Evolutionary conservation across 495 filamentous ascomycete species (phyloP), one percentile per base, ranked within the genome.

Genomic region (Amphirosellinia nigrospora): DNA sequence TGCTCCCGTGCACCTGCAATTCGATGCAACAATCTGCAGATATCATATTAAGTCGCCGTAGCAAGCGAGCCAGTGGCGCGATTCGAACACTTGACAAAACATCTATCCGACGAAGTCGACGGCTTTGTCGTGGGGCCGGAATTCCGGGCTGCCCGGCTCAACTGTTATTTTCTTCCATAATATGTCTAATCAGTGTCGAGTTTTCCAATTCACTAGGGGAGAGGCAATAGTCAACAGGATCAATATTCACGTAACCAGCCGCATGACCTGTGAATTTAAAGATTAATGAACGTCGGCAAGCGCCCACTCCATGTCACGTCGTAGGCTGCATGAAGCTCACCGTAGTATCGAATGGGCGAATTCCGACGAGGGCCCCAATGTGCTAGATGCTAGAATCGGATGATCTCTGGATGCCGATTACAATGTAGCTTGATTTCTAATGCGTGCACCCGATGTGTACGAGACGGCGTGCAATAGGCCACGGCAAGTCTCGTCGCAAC

Each of bases 401-500:
- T 32, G 39, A 46, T 67, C 16, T 56, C 21, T 46, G 7, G 50
- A 45, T 3, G 4, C 34, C 34, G 50, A 67, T 67, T 67, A 67
- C 64, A 67, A 67, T 67, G 46, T 56, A 21, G 32, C n/a, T 59
- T 67, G 64, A 67, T 67, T 67, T 56, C 50, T 67, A 67, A 67
- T 67, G 64, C 52, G 36, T 58, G 15, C 10, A 15, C n/a, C 38
- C 19, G 48, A 58, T 34, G 48, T 15, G 63, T 50, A 53, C 48
- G 48, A 26, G 48, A 66, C 34, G 48, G 19, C 10, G 64, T 30
- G 64, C 50, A 50, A 65, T 65, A 65, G 62, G 62, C 34, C 38
- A 39, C 26, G 34, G 32, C 43, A 67, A 41, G 32, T 32, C 55
- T 68, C 55, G 65, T 68, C 65, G 66, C 66, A 69, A 69, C 66